These are phyloP conservation scores for Phanerochaete carnosa DNA, from an alignment of 768 basidiomycete genomes.

Conservation along the genomic window DNA sequence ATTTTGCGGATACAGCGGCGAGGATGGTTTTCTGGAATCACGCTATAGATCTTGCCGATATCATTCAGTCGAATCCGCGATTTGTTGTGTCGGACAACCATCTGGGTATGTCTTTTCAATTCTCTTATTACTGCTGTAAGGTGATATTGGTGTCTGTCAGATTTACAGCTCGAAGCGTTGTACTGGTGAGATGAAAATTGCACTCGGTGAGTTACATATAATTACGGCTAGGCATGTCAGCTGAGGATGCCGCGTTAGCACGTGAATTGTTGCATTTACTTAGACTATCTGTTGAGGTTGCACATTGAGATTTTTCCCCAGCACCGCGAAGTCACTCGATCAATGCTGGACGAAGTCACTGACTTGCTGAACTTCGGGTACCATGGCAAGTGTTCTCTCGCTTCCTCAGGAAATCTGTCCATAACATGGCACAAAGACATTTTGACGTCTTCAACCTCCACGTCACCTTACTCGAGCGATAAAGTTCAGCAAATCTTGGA, in stretches of 20 bases:
- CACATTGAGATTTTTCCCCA: conserved; percentile 20
- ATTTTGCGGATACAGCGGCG: background rate
- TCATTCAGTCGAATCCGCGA: background rate
- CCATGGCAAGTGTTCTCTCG: background rate
- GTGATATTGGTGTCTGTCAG: background rate
- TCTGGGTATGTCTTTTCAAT: background rate
- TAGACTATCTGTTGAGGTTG: background rate
- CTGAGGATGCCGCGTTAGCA: no score
- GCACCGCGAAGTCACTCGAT: background rate
- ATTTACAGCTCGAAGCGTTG: background rate
- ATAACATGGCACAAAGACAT: background rate
- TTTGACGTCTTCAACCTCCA: background rate
- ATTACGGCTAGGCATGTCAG: no score
- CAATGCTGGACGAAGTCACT: background rate
- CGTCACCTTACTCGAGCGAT: background rate
- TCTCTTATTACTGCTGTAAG: no score
- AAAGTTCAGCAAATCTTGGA: background rate
- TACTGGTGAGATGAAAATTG: background rate
- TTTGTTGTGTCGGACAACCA: background rate
- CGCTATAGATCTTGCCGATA: background rate
- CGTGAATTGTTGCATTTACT: no score
- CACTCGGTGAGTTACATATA: no score
- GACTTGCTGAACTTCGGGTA: background rate
- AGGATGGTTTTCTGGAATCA: background rate
- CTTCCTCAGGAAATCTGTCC: background rate